Conservation (phyloP, 306 rosid species). For the Pterocarpus macrocarpus region DNA sequence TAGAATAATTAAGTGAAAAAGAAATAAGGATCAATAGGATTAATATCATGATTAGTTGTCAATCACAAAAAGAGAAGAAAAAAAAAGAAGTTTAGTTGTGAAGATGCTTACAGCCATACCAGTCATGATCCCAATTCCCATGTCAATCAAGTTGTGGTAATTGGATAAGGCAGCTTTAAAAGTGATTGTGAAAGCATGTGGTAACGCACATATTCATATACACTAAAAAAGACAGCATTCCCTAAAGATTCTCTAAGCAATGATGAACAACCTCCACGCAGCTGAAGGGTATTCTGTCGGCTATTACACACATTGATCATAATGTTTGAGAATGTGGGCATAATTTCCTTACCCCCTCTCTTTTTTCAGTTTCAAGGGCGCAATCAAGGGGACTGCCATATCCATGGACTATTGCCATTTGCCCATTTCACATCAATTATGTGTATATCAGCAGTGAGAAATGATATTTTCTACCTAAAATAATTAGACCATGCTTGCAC, state of each 20-base stretch:
- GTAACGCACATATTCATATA: conserved; percentile 66
- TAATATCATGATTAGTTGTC: neutral
- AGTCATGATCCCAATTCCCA: conserved; percentile 69
- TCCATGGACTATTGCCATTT: conserved; percentile 28
- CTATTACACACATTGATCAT: conserved; percentile 37
- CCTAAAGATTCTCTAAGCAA: conserved; percentile 67
- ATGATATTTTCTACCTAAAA: too few relatives aligned
- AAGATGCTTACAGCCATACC: conserved; percentile 69
- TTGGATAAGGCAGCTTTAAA: conserved; percentile 56
- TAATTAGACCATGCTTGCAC: too few relatives aligned
- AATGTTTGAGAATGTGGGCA: conserved; percentile 30
- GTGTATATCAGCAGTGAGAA: too few relatives aligned
- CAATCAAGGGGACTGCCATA: conserved; percentile 36
- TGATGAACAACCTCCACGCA: conserved; percentile 69
- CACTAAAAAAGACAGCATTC: conserved; percentile 63
- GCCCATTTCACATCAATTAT: too few relatives aligned
- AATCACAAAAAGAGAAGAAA: neutral
- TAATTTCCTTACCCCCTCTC: conserved; percentile 69
- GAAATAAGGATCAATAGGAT: neutral
- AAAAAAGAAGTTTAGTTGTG: neutral
- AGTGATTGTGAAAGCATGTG: conserved; percentile 59
- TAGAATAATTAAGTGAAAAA: too few relatives aligned
- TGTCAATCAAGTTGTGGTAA: conserved; percentile 62
- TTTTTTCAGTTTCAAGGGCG: conserved; percentile 53
- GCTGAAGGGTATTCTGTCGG: conserved; percentile 58